phyloP scores from a whole-genome alignment of 1,284 basidiomycete species.

The Clitocybe nebularis region DNA sequence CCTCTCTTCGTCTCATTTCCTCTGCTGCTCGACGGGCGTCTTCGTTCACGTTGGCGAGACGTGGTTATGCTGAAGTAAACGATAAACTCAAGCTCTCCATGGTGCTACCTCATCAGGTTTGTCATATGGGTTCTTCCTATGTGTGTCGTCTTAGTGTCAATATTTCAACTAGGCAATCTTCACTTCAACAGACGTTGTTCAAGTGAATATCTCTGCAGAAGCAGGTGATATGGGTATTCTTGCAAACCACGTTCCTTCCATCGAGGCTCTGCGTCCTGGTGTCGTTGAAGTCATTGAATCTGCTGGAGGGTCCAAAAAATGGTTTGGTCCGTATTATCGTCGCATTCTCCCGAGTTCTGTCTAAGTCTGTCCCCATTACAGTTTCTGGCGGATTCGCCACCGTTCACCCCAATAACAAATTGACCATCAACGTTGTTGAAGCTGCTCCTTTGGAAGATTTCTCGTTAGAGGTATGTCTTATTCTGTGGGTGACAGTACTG shows the following conservation, averaged over 20 bases:
- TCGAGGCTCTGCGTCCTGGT: conserved; percentile 90
- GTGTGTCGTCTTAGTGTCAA: conserved; percentile 8
- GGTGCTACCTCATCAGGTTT: conserved; percentile 89
- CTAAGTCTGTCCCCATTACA: conserved; percentile 27
- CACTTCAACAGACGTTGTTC: conserved; percentile 83
- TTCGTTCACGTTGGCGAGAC: conserved; percentile 49
- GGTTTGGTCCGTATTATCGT: conserved; percentile 73
- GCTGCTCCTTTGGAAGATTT: conserved; percentile 92
- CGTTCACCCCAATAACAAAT: conserved; percentile 94
- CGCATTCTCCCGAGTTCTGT: background rate
- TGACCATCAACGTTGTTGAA: conserved; percentile 97
- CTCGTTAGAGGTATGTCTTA: conserved; percentile 69
- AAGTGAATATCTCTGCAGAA: conserved; percentile 90
- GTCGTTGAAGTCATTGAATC: conserved; percentile 91
- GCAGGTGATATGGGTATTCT: conserved; percentile 99
- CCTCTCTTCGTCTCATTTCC: conserved; percentile 67
- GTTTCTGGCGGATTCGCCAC: conserved; percentile 97
- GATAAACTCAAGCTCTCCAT: conserved; percentile 90
- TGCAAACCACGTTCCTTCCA: conserved; percentile 92
- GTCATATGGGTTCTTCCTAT: conserved; percentile 28
- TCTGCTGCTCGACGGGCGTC: conserved; percentile 59
- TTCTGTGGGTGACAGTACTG: background rate
- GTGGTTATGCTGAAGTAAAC: conserved; percentile 85
- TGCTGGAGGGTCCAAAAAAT: conserved; percentile 80
- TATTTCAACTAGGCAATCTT: conserved; percentile 68